A percentile compares a stretch with the other conserved stretches of the same genome.
These are phyloP conservation scores for Escallonia herrerae DNA, from an alignment of 129 eudicot species.

Conservation along the genomic window DNA sequence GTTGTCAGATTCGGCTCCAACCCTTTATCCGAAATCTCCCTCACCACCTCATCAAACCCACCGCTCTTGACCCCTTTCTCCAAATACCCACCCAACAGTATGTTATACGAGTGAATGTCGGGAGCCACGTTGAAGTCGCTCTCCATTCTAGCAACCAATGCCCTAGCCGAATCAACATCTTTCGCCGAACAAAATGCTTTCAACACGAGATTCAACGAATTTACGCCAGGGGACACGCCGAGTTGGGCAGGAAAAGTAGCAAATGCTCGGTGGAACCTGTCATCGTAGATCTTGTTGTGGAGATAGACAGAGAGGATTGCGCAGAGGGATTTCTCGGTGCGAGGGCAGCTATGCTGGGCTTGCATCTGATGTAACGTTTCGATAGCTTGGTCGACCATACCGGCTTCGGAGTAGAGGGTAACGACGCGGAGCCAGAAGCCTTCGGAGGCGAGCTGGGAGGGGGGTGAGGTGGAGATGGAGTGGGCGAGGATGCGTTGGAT, in stretches of 20 bases:
- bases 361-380: constrained; percentile 33
- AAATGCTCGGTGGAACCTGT: constrained; percentile 22
- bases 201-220: constrained; percentile 26
- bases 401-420: constrained; percentile 38
- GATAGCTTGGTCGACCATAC: constrained; percentile 46
- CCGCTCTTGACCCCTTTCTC: constrained; percentile 19
- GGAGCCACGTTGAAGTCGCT: constrained; percentile 20
- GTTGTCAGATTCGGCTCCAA: constrained; percentile 32
- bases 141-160: constrained; percentile 31
- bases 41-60: constrained; percentile 35
- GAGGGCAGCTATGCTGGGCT: constrained; percentile 13
- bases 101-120: constrained; percentile 33
- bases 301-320: constrained; percentile 36
- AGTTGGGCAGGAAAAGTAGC: constrained; percentile 10
- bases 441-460: constrained; percentile 28
- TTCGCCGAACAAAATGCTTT: constrained; percentile 28
- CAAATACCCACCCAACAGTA: constrained; percentile 34
- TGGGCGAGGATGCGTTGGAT: constrained; percentile 24
- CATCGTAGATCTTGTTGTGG: constrained; percentile 25
- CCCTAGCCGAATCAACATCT: constrained; percentile 26
- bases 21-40: constrained; percentile 27
- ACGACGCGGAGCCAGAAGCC: constrained; percentile 37
- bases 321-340: constrained; percentile 38
- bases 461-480: constrained; percentile 13
- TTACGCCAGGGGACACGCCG: constrained; percentile 31